phyloP scores from a whole-genome alignment of 1,284 basidiomycete genomes.

The Tausonia pullulans region DNA sequence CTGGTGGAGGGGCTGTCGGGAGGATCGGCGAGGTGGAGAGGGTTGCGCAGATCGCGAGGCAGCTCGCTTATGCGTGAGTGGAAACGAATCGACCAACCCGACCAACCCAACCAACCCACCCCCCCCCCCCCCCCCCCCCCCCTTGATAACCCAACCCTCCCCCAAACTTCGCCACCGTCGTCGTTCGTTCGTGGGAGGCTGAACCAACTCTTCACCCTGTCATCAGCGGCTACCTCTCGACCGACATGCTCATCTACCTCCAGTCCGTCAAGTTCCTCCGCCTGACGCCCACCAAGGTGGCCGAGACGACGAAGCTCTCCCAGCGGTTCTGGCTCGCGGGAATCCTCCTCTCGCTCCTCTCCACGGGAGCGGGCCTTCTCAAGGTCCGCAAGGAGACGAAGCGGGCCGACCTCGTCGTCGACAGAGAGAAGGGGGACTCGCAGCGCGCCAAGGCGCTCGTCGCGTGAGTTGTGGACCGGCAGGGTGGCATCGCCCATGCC shows the following conservation, averaged over 20 bases:
- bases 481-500: not conserved
- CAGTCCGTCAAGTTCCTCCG: slow-evolving; percentile 58
- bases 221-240: slow-evolving; percentile 56
- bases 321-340: slow-evolving; percentile 87
- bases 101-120: too few relatives aligned
- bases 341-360: slow-evolving; percentile 64
- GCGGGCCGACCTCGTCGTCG: slow-evolving; percentile 24
- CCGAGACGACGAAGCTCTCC: slow-evolving; percentile 57
- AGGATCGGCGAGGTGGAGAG: slow-evolving; percentile 54
- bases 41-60: slow-evolving; percentile 67
- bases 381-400: slow-evolving; percentile 33
- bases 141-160: not conserved
- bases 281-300: slow-evolving; percentile 52
- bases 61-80: slow-evolving; percentile 64
- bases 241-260: slow-evolving; percentile 78
- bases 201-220: not conserved
- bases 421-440: slow-evolving; percentile 23
- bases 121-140: not conserved
- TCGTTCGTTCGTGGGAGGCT: not conserved
- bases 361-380: slow-evolving; percentile 34
- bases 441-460: slow-evolving; percentile 30
- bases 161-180: too few relatives aligned
- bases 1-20: not conserved
- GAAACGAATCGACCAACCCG: not conserved
- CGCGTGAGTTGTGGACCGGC: slow-evolving; percentile 22